Conservation (phyloP, 1,139 yeast species). For the Blastobotrys capitulatus region DNA sequence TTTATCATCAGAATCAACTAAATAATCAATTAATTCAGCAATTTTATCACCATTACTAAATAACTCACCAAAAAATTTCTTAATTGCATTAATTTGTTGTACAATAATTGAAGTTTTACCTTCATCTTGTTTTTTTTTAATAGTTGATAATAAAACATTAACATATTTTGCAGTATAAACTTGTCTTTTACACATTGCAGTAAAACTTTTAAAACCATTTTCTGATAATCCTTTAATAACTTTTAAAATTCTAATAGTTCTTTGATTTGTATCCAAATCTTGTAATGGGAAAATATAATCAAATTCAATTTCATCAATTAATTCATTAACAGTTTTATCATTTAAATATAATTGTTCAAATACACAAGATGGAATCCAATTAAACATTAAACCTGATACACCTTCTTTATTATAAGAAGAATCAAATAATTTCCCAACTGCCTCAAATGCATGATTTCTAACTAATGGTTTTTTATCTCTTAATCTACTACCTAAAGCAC, state of each 20-base stretch:
- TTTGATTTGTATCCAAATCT: constrained; percentile 39
- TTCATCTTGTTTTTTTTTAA: constrained; percentile 23
- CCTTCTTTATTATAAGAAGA: constrained; percentile 25
- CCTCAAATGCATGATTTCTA: constrained; percentile 54
- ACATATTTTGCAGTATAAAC: constrained; percentile 18
- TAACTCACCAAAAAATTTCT: constrained; percentile 58
- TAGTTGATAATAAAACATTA: constrained; percentile 14
- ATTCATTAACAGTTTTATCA: constrained; percentile 60
- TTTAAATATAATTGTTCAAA: constrained; percentile 70
- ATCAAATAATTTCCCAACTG: constrained; percentile 51
- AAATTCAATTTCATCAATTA: constrained; percentile 57
- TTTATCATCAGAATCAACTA: constrained; percentile 16
- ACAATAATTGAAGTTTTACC: constrained; percentile 18
- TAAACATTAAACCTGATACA: constrained; percentile 25
- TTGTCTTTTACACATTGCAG: constrained; percentile 66
- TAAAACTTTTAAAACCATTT: constrained; percentile 60
- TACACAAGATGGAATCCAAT: constrained; percentile 61
- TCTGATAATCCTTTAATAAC: constrained; percentile 48
- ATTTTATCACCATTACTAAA: constrained; percentile 29
- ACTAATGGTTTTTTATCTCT: constrained; percentile 60
- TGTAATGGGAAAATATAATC: constrained; percentile 60
- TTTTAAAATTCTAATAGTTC: constrained; percentile 51
- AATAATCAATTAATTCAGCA: constrained; percentile 15
- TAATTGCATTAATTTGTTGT: constrained; percentile 48
- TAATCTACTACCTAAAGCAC: constrained; percentile 44